Conservation (phyloP, 768 basidiomycete species). For the Suillus placidus region DNA sequence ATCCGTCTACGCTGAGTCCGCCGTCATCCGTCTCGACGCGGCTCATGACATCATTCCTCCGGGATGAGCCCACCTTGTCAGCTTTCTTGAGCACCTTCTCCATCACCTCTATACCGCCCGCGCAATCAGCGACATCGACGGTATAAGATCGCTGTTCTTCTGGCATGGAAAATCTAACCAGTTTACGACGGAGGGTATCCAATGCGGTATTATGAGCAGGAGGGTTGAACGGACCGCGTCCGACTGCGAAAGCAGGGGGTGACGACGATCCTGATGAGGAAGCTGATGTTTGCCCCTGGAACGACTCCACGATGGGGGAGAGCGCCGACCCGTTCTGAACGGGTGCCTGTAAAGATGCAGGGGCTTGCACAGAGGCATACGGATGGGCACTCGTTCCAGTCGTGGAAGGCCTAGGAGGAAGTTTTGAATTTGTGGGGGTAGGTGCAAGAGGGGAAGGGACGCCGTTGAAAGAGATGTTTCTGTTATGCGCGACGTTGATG, state of each 20-base stretch:
- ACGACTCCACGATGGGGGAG: constrained; percentile 76
- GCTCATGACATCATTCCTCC: constrained; percentile 49
- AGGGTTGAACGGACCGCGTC: constrained; percentile 62
- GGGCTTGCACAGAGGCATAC: constrained; percentile 58
- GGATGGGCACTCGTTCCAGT: constrained; percentile 53
- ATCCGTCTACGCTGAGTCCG: constrained; percentile 82
- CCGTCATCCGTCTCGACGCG: constrained; percentile 72
- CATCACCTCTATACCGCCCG: constrained; percentile 82
- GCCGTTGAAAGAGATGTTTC: constrained; percentile 54
- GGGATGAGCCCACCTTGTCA: constrained; percentile 56
- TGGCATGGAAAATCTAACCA: constrained; percentile 86
- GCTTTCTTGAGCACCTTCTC: constrained; percentile 91
- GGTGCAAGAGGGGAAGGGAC: constrained; percentile 42
- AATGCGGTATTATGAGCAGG: constrained; percentile 46
- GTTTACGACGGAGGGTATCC: constrained; percentile 79
- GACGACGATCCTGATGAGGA: constrained; percentile 46
- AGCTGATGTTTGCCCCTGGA: constrained; percentile 27
- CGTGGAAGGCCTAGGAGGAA: constrained; percentile 47
- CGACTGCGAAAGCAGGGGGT: constrained; percentile 56
- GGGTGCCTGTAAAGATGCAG: constrained; percentile 41
- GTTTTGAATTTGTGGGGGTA: constrained; percentile 42
- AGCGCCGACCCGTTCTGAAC: constrained; percentile 44
- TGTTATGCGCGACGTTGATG: constrained; percentile 50
- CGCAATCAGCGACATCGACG: constrained; percentile 81
- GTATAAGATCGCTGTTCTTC: constrained; percentile 79